Conservation (phyloP, 768 basidiomycete genomes). For the Russula olivacea region DNA sequence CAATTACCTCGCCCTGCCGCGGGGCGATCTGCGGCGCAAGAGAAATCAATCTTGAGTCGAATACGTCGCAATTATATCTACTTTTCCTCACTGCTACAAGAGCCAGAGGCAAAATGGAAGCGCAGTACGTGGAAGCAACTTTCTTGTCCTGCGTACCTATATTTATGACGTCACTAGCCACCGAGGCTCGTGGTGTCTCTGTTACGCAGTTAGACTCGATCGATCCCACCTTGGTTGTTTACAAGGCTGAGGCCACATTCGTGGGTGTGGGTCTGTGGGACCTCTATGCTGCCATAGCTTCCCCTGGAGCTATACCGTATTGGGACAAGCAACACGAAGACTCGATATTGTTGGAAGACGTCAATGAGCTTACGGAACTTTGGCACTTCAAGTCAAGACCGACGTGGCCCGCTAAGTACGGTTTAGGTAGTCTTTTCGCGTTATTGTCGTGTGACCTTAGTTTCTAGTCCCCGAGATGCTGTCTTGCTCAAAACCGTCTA, state of each 20-base stretch:
- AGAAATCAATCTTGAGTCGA: constrained; percentile 79
- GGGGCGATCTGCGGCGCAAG: constrained; percentile 52
- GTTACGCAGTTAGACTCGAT: constrained; percentile 95
- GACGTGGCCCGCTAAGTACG: constrained; percentile 90
- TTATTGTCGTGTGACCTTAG: constrained; percentile 14
- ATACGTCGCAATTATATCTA: constrained; percentile 95
- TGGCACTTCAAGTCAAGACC: constrained; percentile 92
- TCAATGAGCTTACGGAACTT: constrained; percentile 83
- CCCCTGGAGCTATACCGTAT: constrained; percentile 70
- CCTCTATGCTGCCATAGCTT: constrained; percentile 79
- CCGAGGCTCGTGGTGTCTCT: constrained; percentile 84
- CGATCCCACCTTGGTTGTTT: constrained; percentile 93
- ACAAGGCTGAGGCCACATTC: constrained; percentile 94
- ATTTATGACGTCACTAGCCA: constrained; percentile 40
- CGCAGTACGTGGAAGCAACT: constrained; percentile 51
- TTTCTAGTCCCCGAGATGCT: constrained; percentile 73
- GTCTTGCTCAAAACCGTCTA: constrained; percentile 93
- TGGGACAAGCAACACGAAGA: constrained; percentile 94
- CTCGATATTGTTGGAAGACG: constrained; percentile 78
- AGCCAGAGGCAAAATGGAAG: constrained; percentile 97
- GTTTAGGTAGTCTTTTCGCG: constrained; percentile 22
- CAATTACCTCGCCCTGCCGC: constrained; percentile 35
- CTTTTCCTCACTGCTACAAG: constrained; percentile 93
- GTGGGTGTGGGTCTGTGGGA: constrained; percentile 97
- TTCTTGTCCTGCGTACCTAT: constrained; percentile 9